These are phyloP conservation scores for Boletus semigastroideus DNA, from an alignment of 1,284 basidiomycete genomes.

Conservation along the genomic window DNA sequence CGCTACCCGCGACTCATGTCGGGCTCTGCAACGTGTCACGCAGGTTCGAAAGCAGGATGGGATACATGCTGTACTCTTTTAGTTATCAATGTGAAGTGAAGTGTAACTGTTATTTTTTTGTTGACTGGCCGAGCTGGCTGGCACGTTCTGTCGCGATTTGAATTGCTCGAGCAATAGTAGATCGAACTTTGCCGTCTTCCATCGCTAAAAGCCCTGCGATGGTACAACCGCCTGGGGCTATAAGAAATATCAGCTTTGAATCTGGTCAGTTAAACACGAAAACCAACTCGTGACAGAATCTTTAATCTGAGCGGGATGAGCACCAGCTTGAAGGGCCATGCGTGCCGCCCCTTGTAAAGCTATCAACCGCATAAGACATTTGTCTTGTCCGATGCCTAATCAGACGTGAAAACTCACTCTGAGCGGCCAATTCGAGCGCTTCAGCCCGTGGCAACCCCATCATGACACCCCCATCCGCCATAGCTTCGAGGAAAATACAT, in stretches of 20 bases:
- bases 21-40: constrained; percentile 14
- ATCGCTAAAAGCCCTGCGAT: constrained; percentile 95
- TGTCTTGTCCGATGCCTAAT: constrained; percentile 1
- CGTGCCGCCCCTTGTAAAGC: constrained; percentile 96
- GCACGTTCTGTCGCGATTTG: constrained; percentile 91
- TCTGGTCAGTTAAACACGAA: neutral
- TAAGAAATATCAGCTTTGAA: neutral
- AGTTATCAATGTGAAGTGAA: too few species aligned
- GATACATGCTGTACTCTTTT: constrained; percentile 23
- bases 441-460: constrained; percentile 97
- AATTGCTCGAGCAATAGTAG: constrained; percentile 94
- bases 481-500: constrained; percentile 95
- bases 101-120: constrained; percentile 37
- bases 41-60: constrained; percentile 35
- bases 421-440: constrained; percentile 92
- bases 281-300: constrained; percentile 94
- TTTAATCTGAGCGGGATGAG: constrained; percentile 96
- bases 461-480: constrained; percentile 99
- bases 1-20: constrained; percentile 32
- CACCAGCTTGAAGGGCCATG: constrained; percentile 87
- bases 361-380: constrained; percentile 34
- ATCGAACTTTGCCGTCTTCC: constrained; percentile 93
- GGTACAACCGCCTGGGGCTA: constrained; percentile 97
- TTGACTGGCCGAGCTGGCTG: constrained; percentile 70
- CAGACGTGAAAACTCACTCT: constrained; percentile 67